Evolutionary conservation across 1,139 yeast genomes (phyloP), one percentile per base, ranked within the genome.

Genomic region (Protomyces inundatus): DNA sequence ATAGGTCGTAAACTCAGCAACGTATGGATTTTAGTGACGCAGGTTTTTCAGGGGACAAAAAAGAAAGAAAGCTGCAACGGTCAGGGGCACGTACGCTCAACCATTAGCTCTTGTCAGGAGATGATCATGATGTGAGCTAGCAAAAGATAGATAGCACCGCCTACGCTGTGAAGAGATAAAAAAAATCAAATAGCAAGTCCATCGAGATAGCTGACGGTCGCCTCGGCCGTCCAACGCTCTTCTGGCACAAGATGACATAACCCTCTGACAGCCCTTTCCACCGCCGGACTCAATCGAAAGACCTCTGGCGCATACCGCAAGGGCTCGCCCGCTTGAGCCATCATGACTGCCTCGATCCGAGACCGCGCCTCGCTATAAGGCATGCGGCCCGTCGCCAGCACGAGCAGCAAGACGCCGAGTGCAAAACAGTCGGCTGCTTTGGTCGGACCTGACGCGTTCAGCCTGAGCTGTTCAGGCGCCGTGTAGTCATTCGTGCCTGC

Each of bases 301-400:
- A 12, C 30, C 9, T 33, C 12, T 3, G 37, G 23, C 3, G 62
- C 45, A 45, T 45, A 58, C 5, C 56, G 52, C 40, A 58, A 42
- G 32, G 62, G 62, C 6, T 58, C 56, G 10, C 62, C 62, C 30
- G 55, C 40, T 40, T 58, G 62, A 30, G 56, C 45, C 56, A 51
- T 55, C 14, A 58, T 51, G 53, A 58, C 42, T 30, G 14, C 30
- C 35, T 51, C 62, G 45, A 58, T 51, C 6, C 62, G 56, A 34
- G 39, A 51, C 6, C 62, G 33, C 16, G 62, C 62, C 3, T 32
- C 52, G 3, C 45, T 33, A 45, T 58, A 58, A 30, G 62, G 62
- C 42, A 51, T 51, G 34, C 32, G 35, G 1, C 56, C 62, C 6
- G 62, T 58, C n/a, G 62, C 62, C 14, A 58, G 56, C n/a, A 51